Evolutionary conservation across 2,329 filamentous ascomycete genomes (phyloP), one percentile per base, ranked within the genome.

Genomic region (Beauveria sp.): DNA sequence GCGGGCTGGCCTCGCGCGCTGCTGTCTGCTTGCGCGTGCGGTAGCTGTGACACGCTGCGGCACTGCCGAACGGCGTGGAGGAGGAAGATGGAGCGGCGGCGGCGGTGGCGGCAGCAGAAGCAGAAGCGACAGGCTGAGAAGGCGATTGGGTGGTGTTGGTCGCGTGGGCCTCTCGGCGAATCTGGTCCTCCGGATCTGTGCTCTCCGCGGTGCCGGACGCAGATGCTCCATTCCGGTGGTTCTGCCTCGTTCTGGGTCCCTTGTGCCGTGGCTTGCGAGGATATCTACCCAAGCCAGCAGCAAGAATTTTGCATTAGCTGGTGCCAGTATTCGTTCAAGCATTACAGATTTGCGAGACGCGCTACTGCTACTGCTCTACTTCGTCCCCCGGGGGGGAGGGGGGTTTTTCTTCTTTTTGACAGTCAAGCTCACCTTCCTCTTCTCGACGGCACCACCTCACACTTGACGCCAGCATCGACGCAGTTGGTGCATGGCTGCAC

Each of bases 401-500:
- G 34, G 5, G 26, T 26, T 26, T 26, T 38, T 38, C 30, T 5
- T 38, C 34, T 38, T 38, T 2, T 38, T 38, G 34, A 16, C 34
- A 38, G 12, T 38, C 5, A 16, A 38, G 50, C 67, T 64, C 58
- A 73, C 70, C 72, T 70, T 50, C 73, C 72, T 34, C 73, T 65
- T 3, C 72, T 67, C 34, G 72, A 75, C 1, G 71, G 71, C 9
- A 74, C 58, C 30, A 74, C 64, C 57, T 74, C 70, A 58, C 73
- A 74, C 5, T 57, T 62, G 2, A 63, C 67, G 2, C 68, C 66
- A 3, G 70, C 66, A 7, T 63, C 46, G 34, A 62, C 61, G 58
- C 72, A 74, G 34, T 74, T 74, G 22, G 67, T 62, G 63, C 72
- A 74, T 14, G 73, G 73, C 45, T 71, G 67, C 20, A 61, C 62